Evolutionary conservation across 1,139 yeast genomes (phyloP).

Genomic region (Yamadazyma pseudoaaseri): DNA sequence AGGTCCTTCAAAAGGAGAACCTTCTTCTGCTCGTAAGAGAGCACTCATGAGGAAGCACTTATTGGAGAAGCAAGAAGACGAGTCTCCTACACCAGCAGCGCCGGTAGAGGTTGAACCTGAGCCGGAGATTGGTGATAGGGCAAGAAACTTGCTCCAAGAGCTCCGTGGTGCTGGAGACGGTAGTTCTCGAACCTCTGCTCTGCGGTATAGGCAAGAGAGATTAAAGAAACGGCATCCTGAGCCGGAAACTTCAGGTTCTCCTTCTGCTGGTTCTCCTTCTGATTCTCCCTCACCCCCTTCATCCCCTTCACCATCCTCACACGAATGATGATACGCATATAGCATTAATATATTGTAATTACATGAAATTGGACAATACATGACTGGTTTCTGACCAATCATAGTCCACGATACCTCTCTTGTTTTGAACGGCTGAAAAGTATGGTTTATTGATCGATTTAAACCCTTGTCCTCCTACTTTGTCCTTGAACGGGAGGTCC

Average conservation of each 20-base stretch:
- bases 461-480: conserved; percentile 43
- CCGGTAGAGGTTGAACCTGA: conserved; percentile 5
- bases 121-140: conserved; percentile 49
- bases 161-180: conserved; percentile 42
- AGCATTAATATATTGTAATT: conserved; percentile 3
- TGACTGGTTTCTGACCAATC: conserved; percentile 34
- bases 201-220: conserved; percentile 38
- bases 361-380: conserved; percentile 17
- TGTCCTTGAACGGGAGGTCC: conserved; percentile 35
- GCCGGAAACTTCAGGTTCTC: no score
- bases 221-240: conserved; percentile 12
- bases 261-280: no score
- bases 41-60: conserved; percentile 72
- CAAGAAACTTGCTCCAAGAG: conserved; percentile 58
- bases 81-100: conserved; percentile 15
- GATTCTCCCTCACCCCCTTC: no score
- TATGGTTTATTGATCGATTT: conserved; percentile 36
- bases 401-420: conserved; percentile 29
- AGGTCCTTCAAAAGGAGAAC: conserved; percentile 70
- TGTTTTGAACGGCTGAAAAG: conserved; percentile 31
- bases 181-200: conserved; percentile 25
- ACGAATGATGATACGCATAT: no score
- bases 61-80: conserved; percentile 28
- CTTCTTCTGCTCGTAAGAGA: conserved; percentile 76
- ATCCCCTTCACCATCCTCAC: no score